Percentiles rank a stretch among this genome's conserved stretches.
Conservation (phyloP, 805 yeast genomes). For the Komagataella pastoris region DNA sequence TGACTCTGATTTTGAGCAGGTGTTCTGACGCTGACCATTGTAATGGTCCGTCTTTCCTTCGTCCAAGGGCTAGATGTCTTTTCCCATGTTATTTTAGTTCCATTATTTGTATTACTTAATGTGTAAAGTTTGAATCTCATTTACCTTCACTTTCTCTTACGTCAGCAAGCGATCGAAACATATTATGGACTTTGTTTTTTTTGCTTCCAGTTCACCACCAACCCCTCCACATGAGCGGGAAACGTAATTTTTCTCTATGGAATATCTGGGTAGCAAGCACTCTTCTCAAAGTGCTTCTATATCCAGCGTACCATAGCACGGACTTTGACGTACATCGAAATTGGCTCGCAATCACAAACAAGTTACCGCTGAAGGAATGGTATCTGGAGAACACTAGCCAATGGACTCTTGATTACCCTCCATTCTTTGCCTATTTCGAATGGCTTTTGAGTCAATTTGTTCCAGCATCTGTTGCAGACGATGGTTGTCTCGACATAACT, state of each 20-base stretch:
- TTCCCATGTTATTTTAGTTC: not conserved
- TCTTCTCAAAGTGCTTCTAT: conserved; percentile 44
- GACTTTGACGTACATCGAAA: conserved; percentile 97
- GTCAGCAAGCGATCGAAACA: not conserved
- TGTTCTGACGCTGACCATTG: not conserved
- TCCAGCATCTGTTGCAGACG: conserved; percentile 45
- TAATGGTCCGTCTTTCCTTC: not conserved
- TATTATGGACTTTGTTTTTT: too few relatives aligned
- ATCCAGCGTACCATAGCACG: conserved; percentile 80
- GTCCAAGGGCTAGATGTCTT: too few relatives aligned
- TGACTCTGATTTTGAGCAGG: not conserved
- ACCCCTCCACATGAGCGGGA: not conserved
- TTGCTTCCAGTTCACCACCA: not conserved
- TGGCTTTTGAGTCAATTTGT: conserved; percentile 64
- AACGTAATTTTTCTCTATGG: conserved; percentile 35
- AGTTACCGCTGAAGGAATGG: conserved; percentile 70
- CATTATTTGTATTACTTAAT: not conserved
- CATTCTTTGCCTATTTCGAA: conserved; percentile 94
- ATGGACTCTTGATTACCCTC: conserved; percentile 97
- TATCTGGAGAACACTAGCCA: conserved; percentile 64
- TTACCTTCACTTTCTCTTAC: not conserved
- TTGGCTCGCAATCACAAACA: conserved; percentile 86
- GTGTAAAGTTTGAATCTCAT: not conserved
- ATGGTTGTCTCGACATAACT: conserved; percentile 62
- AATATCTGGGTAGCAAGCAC: conserved; percentile 56